Conservation (phyloP, 768 basidiomycete genomes). For the Rhizopogon rudus region DNA sequence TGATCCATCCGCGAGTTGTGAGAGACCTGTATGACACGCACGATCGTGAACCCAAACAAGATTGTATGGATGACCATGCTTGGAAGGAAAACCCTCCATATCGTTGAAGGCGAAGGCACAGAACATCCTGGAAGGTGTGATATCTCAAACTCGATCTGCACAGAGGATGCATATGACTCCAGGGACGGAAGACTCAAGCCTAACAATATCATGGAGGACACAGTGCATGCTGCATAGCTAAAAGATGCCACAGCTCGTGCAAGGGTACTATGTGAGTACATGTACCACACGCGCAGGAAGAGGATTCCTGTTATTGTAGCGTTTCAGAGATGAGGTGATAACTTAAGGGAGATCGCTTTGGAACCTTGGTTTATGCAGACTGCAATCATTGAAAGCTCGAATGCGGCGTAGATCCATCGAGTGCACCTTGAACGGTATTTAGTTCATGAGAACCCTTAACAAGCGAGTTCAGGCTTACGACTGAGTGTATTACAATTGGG, state of each 20-base stretch:
- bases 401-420: neutral
- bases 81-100: constrained; percentile 5
- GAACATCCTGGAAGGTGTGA: constrained; percentile 1
- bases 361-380: constrained; percentile 7
- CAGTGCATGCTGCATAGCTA: constrained; percentile 2
- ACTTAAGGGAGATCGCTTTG: neutral
- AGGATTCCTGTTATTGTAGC: constrained; percentile 1
- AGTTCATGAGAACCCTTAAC: neutral
- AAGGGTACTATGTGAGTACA: constrained; percentile 3
- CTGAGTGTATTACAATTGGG: neutral
- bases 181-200: neutral
- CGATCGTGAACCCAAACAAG: constrained; percentile 5
- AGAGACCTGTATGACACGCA: neutral
- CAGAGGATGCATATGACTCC: neutral
- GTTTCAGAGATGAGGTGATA: neutral
- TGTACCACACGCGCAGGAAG: constrained; percentile 9
- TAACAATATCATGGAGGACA: neutral
- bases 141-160: neutral
- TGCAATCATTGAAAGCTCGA: constrained; percentile 1
- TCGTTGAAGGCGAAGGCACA: neutral
- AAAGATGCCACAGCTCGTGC: neutral
- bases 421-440: constrained; percentile 2
- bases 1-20: neutral
- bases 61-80: constrained; percentile 2
- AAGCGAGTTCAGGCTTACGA: neutral